These are phyloP conservation scores for Jasminum sambac DNA, from an alignment of 257 asterid species.

Conservation along the genomic window DNA sequence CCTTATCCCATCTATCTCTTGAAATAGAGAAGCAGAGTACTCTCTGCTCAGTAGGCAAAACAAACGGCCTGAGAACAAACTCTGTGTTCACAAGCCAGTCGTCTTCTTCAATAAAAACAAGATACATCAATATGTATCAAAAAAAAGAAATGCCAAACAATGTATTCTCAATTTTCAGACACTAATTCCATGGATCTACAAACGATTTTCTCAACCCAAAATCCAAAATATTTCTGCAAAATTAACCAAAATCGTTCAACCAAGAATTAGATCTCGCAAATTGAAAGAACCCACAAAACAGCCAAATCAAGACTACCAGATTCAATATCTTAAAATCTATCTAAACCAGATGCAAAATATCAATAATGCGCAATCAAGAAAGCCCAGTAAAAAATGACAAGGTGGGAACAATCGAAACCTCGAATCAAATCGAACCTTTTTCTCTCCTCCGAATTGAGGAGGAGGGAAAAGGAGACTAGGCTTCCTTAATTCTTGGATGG, in stretches of 20 bases:
- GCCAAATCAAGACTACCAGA: constrained; percentile 17
- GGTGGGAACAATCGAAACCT: background rate
- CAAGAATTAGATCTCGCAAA: constrained; percentile 12
- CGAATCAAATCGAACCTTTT: background rate
- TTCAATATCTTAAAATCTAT: constrained; percentile 7
- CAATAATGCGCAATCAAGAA: background rate
- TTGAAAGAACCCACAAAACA: constrained; percentile 13
- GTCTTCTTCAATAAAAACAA: constrained; percentile 40
- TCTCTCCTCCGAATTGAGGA: constrained; percentile 19
- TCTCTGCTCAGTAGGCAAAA: constrained; percentile 51
- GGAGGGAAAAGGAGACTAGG: constrained; percentile 22
- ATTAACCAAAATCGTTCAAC: background rate
- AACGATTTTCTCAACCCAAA: constrained; percentile 13
- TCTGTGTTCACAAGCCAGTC: constrained; percentile 77
- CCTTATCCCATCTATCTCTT: constrained; percentile 89
- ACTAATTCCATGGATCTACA: constrained; percentile 34
- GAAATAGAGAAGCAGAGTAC: constrained; percentile 49
- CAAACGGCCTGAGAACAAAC: constrained; percentile 82
- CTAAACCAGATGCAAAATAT: constrained; percentile 26
- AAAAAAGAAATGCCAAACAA: constrained; percentile 19
- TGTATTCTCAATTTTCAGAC: constrained; percentile 31
- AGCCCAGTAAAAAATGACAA: background rate
- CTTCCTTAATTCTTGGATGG: constrained; percentile 32
- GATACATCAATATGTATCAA: constrained; percentile 67
- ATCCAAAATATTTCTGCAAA: background rate